Evolutionary conservation across 306 rosid genomes (phyloP).

Genomic region (Macrotyloma uniflorum): DNA sequence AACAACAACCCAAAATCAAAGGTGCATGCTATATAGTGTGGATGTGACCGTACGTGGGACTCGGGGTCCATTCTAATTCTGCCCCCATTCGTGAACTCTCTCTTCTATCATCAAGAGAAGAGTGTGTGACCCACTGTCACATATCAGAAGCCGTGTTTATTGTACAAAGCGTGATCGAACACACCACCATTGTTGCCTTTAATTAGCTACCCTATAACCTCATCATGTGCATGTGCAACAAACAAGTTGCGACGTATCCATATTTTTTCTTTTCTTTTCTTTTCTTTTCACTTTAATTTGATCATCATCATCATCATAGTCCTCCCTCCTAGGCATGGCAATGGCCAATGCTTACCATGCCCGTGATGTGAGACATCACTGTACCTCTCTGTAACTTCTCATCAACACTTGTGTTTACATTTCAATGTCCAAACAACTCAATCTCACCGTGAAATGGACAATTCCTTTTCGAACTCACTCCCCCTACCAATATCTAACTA

Average conservation of each 20-base stretch:
- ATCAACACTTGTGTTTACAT: slow-evolving; percentile 16
- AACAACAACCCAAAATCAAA: background rate
- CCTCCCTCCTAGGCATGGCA: too few relatives aligned
- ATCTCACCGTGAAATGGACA: background rate
- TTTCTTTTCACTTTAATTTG: too few relatives aligned
- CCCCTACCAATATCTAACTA: background rate
- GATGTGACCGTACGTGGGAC: slow-evolving; percentile 44
- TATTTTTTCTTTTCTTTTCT: too few relatives aligned
- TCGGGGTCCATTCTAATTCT: background rate
- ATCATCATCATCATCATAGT: too few relatives aligned
- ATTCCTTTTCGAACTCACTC: background rate
- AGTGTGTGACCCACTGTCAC: slow-evolving; percentile 38
- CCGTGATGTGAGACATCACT: slow-evolving; percentile 35
- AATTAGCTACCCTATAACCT: background rate
- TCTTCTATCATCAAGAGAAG: background rate
- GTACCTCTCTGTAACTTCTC: slow-evolving; percentile 30
- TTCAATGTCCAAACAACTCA: background rate
- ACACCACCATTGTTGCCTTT: background rate
- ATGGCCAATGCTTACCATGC: background rate
- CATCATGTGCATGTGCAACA: slow-evolving; percentile 9
- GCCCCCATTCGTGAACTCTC: slow-evolving; percentile 12
- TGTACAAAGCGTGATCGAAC: slow-evolving; percentile 19
- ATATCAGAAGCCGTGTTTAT: slow-evolving; percentile 23
- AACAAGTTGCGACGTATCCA: slow-evolving; percentile 20
- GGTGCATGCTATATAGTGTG: background rate